Base-by-base conservation (phyloP, 306 rosid genomes). In the Betula pendula region DNA sequence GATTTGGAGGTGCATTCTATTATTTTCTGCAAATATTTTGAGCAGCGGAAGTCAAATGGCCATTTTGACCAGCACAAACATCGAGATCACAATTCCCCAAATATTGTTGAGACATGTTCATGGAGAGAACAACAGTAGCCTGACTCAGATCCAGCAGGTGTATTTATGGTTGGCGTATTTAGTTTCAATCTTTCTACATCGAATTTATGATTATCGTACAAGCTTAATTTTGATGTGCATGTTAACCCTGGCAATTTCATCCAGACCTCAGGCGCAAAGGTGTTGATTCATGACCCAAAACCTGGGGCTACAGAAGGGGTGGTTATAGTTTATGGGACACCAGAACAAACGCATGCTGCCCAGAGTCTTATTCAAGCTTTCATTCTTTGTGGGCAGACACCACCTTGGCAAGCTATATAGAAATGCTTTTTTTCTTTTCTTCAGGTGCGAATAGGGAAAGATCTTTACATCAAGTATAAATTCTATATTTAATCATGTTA, bases 321-420 rank as follows among this genome's bases (percentile, higher is more conserved):
- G 74, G 91, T 86, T 53, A 71, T 68, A 16, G 81, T 91, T 62
- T 83, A 89, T 5, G 98, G 98, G 76, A 63, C 85, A 25, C 87
- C 90, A 0, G 90, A 81, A 68, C 93, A 89, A 84, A 85, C 82
- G 51, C 89, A 81, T 22, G 81, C 83, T 77, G 94, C 98, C 40
- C 96, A 90, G 71, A 79, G 89, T 79, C 98, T 93, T 40, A 85
- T 91, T 79, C 98, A 93, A n/a, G 98, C 88, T 71, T 93, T 93
- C 91, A 91, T 93, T 71, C 78, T 93, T 70, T 84, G 88, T 35
- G 94, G 96, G 67, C 89, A 80, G 77, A 77, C 92, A 17, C 82
- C 82, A 79, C 81, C 63, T 79, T 53, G 60, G 60, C 13, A 20
- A 20, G 5, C 0, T 8, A 20, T 53, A 53, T 53, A n/a, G 60